Evolutionary conservation across 345 rosid genomes (phyloP).

Genomic region (Conringia planisiliqua): DNA sequence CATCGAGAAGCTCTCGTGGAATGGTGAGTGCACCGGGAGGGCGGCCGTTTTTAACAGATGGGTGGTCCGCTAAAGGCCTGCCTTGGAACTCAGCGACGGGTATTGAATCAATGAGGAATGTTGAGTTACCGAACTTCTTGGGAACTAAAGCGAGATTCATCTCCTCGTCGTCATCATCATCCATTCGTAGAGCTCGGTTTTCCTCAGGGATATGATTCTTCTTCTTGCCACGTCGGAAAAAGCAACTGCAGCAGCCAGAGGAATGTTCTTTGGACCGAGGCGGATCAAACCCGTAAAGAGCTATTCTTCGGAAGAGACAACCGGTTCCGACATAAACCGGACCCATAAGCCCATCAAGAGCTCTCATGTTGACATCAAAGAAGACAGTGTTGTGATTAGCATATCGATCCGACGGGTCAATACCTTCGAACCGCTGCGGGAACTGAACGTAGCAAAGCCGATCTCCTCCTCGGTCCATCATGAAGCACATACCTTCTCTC

Average conservation of each 20-base stretch:
- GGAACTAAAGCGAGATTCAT: constrained; percentile 70
- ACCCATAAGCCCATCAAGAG: constrained; percentile 98
- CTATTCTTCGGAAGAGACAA: constrained; percentile 87
- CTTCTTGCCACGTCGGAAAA: constrained; percentile 59
- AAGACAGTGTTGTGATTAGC: constrained; percentile 98
- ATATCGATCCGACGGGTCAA: constrained; percentile 96
- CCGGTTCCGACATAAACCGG: constrained; percentile 98
- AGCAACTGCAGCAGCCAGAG: constrained; percentile 67
- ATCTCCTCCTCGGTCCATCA: constrained; percentile 99
- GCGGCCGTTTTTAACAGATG: constrained; percentile 87
- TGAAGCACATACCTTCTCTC: constrained; percentile 99
- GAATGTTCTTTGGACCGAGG: constrained; percentile 72
- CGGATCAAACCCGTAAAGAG: constrained; percentile 93
- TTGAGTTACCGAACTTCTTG: constrained; percentile 83
- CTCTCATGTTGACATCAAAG: constrained; percentile 99
- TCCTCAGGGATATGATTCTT: constrained; percentile 58
- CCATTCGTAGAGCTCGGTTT: constrained; percentile 76
- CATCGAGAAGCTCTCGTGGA: constrained; percentile 91
- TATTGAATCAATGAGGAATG: constrained; percentile 79
- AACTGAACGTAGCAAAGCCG: constrained; percentile 92
- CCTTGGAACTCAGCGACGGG: constrained; percentile 96
- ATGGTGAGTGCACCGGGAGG: constrained; percentile 92
- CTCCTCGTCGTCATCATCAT: constrained; percentile 85
- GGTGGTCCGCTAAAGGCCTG: constrained; percentile 98
- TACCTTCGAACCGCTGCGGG: constrained; percentile 98